These are phyloP conservation scores for Jatropha podagrica DNA, from an alignment of 441 rosid species.

Conservation along the genomic window DNA sequence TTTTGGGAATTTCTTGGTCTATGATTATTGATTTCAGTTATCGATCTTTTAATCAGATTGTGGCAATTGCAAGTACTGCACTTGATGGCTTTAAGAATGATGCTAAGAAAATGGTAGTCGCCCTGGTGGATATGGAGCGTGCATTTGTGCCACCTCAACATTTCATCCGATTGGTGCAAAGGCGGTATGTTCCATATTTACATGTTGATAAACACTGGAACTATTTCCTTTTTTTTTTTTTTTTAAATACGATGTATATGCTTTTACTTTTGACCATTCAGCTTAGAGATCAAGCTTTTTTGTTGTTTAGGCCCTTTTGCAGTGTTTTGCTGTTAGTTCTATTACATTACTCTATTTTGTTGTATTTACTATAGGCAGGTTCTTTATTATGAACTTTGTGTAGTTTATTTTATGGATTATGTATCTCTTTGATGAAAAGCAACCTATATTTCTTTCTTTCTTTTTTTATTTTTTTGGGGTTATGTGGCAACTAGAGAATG, in stretches of 20 bases:
- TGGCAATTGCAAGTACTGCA: constrained; percentile 84
- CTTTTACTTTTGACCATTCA: not conserved
- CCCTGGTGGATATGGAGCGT: constrained; percentile 98
- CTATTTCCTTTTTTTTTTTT: too few species aligned
- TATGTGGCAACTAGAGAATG: not conserved
- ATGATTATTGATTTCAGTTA: constrained; percentile 15
- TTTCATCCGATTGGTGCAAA: constrained; percentile 92
- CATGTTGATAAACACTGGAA: not conserved
- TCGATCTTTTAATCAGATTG: constrained; percentile 46
- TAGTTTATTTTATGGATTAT: not conserved
- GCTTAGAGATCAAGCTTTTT: not conserved
- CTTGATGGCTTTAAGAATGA: constrained; percentile 86
- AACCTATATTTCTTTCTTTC: not conserved
- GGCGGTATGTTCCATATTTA: constrained; percentile 51
- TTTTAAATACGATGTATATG: not conserved
- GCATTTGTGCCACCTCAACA: constrained; percentile 98
- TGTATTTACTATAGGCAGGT: not conserved
- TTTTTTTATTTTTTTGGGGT: not conserved
- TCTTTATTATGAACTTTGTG: not conserved
- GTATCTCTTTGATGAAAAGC: not conserved
- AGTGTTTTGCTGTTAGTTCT: not conserved
- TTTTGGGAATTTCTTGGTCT: constrained; percentile 1
- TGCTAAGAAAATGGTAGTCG: constrained; percentile 92
- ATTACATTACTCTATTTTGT: not conserved
- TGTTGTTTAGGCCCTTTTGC: not conserved